Conservation (phyloP, 208 protist genomes). For the Trypanosomatidae sp. region DNA sequence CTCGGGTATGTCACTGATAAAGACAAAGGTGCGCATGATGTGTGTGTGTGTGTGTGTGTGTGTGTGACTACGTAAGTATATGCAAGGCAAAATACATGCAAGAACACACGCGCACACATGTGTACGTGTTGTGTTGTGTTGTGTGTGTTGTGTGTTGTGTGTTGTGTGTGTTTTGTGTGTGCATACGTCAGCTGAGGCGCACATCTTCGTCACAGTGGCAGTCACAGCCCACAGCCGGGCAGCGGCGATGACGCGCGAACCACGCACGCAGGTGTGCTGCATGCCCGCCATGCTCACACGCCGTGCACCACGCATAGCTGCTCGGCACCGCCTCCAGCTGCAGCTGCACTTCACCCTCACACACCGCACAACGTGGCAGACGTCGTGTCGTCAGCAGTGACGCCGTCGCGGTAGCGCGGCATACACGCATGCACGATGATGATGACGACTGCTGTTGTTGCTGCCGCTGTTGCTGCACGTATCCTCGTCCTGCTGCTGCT, state of each 20-base stretch:
- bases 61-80: too few relatives aligned
- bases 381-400: background rate
- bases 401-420: too few relatives aligned
- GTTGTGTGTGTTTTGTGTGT: background rate
- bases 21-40: conserved; percentile 71
- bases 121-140: background rate
- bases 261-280: conserved; percentile 59
- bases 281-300: conserved; percentile 76
- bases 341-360: conserved; percentile 18
- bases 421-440: too few relatives aligned
- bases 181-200: background rate
- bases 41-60: background rate
- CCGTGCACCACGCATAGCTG: conserved; percentile 60
- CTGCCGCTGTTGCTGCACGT: background rate
- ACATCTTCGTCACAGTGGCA: conserved; percentile 61
- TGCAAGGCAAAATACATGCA: too few relatives aligned
- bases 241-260: conserved; percentile 60
- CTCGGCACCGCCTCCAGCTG: conserved; percentile 8
- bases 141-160: background rate
- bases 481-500: too few relatives aligned
- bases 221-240: conserved; percentile 49
- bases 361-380: conserved; percentile 32
- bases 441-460: too few relatives aligned
- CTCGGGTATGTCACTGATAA: conserved; percentile 69
- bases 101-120: too few relatives aligned